Percentiles rank a stretch among this genome's conserved stretches.
Evolutionary conservation across 768 basidiomycete species (phyloP).

Genomic region (Tylopilus subfusipes): DNA sequence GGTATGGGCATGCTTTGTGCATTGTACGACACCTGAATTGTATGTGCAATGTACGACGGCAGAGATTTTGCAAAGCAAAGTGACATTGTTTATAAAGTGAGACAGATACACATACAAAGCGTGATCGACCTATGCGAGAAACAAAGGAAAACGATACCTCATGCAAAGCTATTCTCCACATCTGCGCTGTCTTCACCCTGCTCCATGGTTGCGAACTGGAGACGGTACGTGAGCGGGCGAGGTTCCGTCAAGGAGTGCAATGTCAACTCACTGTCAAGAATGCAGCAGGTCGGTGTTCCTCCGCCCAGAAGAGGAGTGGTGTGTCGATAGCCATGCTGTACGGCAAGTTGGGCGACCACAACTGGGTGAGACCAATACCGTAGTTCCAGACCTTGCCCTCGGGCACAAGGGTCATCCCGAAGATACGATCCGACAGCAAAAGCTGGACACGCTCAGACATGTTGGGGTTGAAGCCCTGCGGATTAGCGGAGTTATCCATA

Average conservation of each 20-base stretch:
- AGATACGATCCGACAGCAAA: slow-evolving; percentile 88
- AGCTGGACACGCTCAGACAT: slow-evolving; percentile 97
- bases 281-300: slow-evolving; percentile 90
- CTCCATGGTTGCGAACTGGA: slow-evolving; percentile 85
- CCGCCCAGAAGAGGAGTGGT: slow-evolving; percentile 94
- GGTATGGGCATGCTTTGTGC: not conserved
- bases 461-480: slow-evolving; percentile 93
- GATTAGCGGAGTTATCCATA: slow-evolving; percentile 77
- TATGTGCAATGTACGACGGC: not conserved
- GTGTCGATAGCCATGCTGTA: slow-evolving; percentile 88
- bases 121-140: not conserved
- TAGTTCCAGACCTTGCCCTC: slow-evolving; percentile 98
- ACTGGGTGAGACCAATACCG: slow-evolving; percentile 87
- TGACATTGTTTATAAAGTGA: not conserved
- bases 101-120: slow-evolving; percentile 17
- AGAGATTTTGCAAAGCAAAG: not conserved
- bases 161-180: slow-evolving; percentile 93
- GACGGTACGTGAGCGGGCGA: not conserved
- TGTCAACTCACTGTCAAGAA: slow-evolving; percentile 75
- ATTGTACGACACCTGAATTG: not conserved
- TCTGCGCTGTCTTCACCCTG: slow-evolving; percentile 91
- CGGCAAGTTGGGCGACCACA: slow-evolving; percentile 79
- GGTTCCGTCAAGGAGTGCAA: not conserved
- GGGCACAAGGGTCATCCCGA: slow-evolving; percentile 93
- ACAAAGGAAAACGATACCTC: slow-evolving; percentile 28